Conservation (phyloP, 2,329 filamentous ascomycete genomes). For the Diaporthe ampelina region DNA sequence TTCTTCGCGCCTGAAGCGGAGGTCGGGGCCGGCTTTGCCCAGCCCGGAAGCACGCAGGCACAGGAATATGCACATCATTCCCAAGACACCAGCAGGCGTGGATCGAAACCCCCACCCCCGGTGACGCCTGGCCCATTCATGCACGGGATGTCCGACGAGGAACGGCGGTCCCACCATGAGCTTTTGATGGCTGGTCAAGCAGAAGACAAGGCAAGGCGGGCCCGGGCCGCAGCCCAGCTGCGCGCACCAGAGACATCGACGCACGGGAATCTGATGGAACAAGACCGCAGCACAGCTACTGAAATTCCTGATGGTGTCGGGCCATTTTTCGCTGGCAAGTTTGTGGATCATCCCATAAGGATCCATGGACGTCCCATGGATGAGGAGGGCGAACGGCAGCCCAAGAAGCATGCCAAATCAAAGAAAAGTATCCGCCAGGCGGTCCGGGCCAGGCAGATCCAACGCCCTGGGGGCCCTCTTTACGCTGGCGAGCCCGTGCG, state of each 20-base stretch:
- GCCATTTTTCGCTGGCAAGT: conserved; percentile 7
- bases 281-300: not conserved
- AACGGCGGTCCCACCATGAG: not conserved
- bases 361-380: not conserved
- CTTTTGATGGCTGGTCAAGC: not conserved
- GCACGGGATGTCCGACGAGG: not conserved
- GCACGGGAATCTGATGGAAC: not conserved
- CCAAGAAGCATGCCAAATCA: not conserved
- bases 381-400: not conserved
- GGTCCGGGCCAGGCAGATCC: not conserved
- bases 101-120: not conserved
- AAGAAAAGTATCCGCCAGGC: not conserved
- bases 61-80: not conserved
- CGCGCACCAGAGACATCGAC: not conserved
- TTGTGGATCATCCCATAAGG: not conserved
- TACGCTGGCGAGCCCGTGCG: not conserved
- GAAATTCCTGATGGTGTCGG: not conserved
- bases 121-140: not conserved
- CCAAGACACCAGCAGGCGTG: not conserved
- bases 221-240: not conserved
- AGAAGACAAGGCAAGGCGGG: not conserved
- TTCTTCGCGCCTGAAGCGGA: not conserved
- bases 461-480: not conserved
- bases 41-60: not conserved
- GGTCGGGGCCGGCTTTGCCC: not conserved